Base-by-base conservation (phyloP, 129 eudicot species). In the Saposhnikovia divaricata region DNA sequence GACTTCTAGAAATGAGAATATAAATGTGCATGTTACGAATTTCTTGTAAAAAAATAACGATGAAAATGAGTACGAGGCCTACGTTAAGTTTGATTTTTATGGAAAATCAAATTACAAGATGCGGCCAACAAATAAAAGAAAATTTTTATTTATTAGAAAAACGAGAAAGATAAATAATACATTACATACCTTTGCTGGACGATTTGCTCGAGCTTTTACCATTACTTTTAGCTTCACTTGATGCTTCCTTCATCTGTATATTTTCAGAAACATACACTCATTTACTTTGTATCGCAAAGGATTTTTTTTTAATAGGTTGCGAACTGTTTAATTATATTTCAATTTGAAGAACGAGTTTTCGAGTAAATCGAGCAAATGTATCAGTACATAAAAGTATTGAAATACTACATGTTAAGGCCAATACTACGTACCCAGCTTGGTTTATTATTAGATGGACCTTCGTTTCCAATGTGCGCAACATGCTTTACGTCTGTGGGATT, bases 401-500 rank as follows among this genome's bases (percentile, higher is more conserved):
- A 40, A 21, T 7, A 12, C 34, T 7, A 12, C 34, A 4, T 46
- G 16, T 13, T 3, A 12, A 46, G 50, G 50, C 15, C 50, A 46
- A 2, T 48, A 14, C 53, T 48, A 14, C 43, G 73, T 89, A 91
- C 96, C 96, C 96, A 91, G 78, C 87, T 83, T 1, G 96, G 96
- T 74, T 84, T 57, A 72, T 70, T 85, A 2, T 71, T 9, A 12
- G 86, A 57, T 1, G 92, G 88, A 51, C 96, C 90, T 79, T 91
- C 93, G 76, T 80, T 85, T 72, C 96, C 96, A 51, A 91, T 89
- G 80, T 91, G 96, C 31, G 93, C 91, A 80, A 91, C 87, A 80
- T 91, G 96, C 82, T 87, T 91, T 83, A 91, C 96, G 77, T 91
- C 96, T 71, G 91, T 91, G 57, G 96, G 96, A 78, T 75, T 47